Percentiles rank a stretch among this genome's conserved stretches.
Conservation (phyloP, 2,329 filamentous ascomycete genomes). For the Trichophyton mentagrophytes region DNA sequence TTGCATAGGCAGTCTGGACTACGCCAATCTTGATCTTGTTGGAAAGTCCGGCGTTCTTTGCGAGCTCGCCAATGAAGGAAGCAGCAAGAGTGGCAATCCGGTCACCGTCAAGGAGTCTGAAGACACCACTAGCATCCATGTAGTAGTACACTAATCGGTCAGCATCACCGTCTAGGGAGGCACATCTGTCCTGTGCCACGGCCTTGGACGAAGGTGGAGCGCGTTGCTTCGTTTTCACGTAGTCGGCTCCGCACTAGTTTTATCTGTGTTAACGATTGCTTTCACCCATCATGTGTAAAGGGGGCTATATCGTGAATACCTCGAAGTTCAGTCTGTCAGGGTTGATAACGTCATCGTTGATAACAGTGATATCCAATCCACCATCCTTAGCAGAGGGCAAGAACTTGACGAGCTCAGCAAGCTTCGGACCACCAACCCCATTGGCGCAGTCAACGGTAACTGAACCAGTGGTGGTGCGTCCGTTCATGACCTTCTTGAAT, state of each 20-base stretch:
- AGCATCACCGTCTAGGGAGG: conserved; percentile 87
- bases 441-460: conserved; percentile 92
- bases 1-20: conserved; percentile 95
- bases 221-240: conserved; percentile 91
- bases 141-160: conserved; percentile 96
- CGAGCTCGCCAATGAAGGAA: conserved; percentile 82
- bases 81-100: conserved; percentile 91
- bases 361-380: conserved; percentile 66
- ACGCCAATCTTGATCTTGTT: conserved; percentile 81
- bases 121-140: conserved; percentile 65
- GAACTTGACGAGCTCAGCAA: conserved; percentile 73
- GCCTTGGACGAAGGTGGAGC: conserved; percentile 74
- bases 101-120: conserved; percentile 90
- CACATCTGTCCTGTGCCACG: conserved; percentile 62
- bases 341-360: conserved; percentile 87
- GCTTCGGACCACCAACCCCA: conserved; percentile 85
- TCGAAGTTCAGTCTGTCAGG: conserved; percentile 82
- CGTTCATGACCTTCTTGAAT: conserved; percentile 70
- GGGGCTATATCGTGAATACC: conserved; percentile 35
- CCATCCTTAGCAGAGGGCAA: conserved; percentile 55
- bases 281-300: conserved; percentile 6
- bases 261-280: conserved; percentile 10
- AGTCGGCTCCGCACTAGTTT: conserved; percentile 77
- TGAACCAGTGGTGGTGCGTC: conserved; percentile 58
- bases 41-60: conserved; percentile 63